Percentiles rank a stretch among this genome's conserved stretches.
Evolutionary conservation across 1,139 yeast species (phyloP).

Genomic region (Taphrina deformans): DNA sequence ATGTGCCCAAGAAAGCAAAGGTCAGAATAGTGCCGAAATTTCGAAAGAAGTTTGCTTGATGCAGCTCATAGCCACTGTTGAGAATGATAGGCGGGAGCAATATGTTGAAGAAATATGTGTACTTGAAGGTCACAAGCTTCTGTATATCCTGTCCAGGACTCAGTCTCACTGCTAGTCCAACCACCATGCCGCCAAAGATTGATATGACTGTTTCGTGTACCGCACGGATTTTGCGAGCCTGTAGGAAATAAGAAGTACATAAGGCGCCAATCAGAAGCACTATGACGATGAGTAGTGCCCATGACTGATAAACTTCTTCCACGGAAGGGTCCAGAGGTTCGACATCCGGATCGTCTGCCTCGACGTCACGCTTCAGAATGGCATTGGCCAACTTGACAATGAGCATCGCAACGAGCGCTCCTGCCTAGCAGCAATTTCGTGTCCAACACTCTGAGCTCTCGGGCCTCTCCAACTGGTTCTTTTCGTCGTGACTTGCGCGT

Average conservation of each 20-base stretch:
- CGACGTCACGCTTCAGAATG: constrained; percentile 25
- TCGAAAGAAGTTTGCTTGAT: constrained; percentile 90
- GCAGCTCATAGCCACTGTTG: constrained; percentile 93
- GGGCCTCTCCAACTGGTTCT: too few relatives aligned
- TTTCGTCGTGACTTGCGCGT: too few relatives aligned
- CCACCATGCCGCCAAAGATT: constrained; percentile 94
- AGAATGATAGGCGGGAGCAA: constrained; percentile 93
- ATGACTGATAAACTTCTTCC: constrained; percentile 91
- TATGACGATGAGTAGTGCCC: constrained; percentile 90
- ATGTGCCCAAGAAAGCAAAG: constrained; percentile 97
- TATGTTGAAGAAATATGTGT: constrained; percentile 90
- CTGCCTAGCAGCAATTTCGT: background rate
- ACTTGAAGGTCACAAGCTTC: constrained; percentile 92
- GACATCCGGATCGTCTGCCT: constrained; percentile 32
- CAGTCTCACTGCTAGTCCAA: constrained; percentile 83
- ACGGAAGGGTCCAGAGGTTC: constrained; percentile 77
- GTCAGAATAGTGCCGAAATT: constrained; percentile 88
- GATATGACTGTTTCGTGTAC: constrained; percentile 96
- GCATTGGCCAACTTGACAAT: constrained; percentile 9
- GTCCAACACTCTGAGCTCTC: too few relatives aligned
- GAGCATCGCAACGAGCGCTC: background rate
- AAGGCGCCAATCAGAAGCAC: constrained; percentile 79
- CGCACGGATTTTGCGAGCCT: constrained; percentile 87
- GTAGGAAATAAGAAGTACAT: constrained; percentile 93
- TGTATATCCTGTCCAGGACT: constrained; percentile 97